A percentile compares a stretch with the other conserved stretches of the same genome.
Conservation (phyloP, 805 yeast species). For the Yamadazyma sp. region DNA sequence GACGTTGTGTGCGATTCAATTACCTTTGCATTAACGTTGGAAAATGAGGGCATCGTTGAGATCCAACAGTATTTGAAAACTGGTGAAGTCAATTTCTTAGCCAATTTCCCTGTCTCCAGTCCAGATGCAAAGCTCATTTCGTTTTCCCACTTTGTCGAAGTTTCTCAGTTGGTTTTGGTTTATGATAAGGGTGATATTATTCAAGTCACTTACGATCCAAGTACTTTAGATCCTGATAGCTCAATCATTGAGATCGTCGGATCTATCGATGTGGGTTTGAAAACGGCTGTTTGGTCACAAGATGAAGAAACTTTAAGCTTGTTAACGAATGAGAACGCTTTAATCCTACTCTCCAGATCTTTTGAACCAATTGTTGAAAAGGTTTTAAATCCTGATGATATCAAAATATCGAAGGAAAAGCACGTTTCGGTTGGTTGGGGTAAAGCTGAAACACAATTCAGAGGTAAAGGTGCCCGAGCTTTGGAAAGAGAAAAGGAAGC, state of each 20-base stretch:
- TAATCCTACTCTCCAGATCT: constrained; percentile 66
- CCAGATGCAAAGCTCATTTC: constrained; percentile 43
- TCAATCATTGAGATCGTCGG: constrained; percentile 78
- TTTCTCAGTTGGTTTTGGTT: constrained; percentile 63
- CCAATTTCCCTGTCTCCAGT: constrained; percentile 54
- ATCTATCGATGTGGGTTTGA: constrained; percentile 71
- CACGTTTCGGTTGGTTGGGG: constrained; percentile 99
- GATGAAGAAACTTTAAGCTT: constrained; percentile 85
- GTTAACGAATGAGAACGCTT: constrained; percentile 58
- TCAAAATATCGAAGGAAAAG: constrained; percentile 55
- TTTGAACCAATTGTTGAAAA: constrained; percentile 80
- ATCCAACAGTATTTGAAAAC: constrained; percentile 73
- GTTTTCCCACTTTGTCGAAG: constrained; percentile 69
- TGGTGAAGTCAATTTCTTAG: constrained; percentile 58
- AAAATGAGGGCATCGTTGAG: constrained; percentile 58
- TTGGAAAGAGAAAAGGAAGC: constrained; percentile 61
- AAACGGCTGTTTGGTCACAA: constrained; percentile 80
- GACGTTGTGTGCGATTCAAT: constrained; percentile 75
- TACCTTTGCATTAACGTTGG: constrained; percentile 58
- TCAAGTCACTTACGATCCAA: constrained; percentile 59
- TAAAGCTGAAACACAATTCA: constrained; percentile 91
- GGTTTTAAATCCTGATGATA: constrained; percentile 57
- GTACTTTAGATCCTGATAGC: constrained; percentile 43
- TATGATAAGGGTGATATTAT: constrained; percentile 76
- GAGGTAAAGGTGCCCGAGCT: constrained; percentile 88